Base-by-base conservation (phyloP, 208 protist species). In the Wallacemonas sp. region DNA sequence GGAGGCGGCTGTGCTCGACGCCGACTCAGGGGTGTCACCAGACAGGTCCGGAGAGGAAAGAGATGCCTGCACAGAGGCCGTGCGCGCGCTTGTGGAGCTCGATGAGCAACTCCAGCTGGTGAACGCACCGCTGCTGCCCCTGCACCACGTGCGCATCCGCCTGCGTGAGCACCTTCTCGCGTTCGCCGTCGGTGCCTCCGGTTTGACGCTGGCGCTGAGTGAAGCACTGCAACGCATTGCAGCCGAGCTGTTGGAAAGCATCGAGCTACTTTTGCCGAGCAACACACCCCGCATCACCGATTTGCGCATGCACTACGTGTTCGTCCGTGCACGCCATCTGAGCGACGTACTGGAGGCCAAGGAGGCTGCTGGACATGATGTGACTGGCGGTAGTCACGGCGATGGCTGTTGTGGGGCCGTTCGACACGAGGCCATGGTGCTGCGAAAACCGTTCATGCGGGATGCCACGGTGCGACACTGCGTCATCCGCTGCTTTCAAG, bases 401-500 rank as follows among this genome's bases (percentile, higher is more conserved):
- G 69, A 54, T 19, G 75, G 72, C 11, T 94, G 87, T 62, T 94
- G 87, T 70, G 88, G 84, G 1, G 82, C 80, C 15, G 76, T 90
- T 28, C 78, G 88, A 11, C 75, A 84, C 55, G 66, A 89, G 54
- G 66, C 69, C 2, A 73, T 31, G 19, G 65, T 84, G 42, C 62
- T 91, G 64, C 63, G 45, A 36, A 65, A 79, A 42, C 84, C 88
- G 1, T 94, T 83, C 65, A 66, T 94, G 39, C 62, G 62, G 6
- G 84, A 91, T 62, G 51, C 49, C 8, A 33, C 84, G 8, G 64
- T 94, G 63, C 88, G 84, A 47, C 77, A 68, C 44, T 86, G 75
- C 53, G 60, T 94, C 12, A 63, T 82, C 14, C 70, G 62, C 26
- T 85, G 75, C 47, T 94, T 94, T 68, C 88, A 94, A 63, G 88